These are phyloP conservation scores for Aspergillus biplanus DNA, from an alignment of 495 filamentous ascomycete genomes.

Conservation along the genomic window DNA sequence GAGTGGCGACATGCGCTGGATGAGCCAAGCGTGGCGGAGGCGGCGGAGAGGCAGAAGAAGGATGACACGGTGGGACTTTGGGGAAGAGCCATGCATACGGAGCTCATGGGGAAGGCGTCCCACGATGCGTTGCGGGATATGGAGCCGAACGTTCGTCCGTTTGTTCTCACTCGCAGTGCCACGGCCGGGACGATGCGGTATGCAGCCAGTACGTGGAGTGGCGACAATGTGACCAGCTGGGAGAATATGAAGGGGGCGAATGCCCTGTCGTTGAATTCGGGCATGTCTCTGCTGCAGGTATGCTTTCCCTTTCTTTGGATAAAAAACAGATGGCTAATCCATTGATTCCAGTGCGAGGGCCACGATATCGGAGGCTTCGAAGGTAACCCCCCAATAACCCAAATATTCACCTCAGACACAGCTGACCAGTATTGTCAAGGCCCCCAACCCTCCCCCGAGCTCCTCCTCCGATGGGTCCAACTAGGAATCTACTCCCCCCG, in stretches of 20 bases:
- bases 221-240: conserved; percentile 69
- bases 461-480: conserved; percentile 72
- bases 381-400: conserved; percentile 20
- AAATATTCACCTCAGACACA: not conserved
- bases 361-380: conserved; percentile 77
- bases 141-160: conserved; percentile 59
- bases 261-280: conserved; percentile 65
- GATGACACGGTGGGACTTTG: conserved; percentile 57
- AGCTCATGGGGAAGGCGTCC: conserved; percentile 67
- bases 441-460: conserved; percentile 67
- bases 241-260: conserved; percentile 69
- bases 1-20: conserved; percentile 62
- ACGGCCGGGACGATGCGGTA: conserved; percentile 71
- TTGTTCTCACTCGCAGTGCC: conserved; percentile 68
- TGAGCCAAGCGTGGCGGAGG: conserved; percentile 38
- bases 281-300: conserved; percentile 59
- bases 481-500: conserved; percentile 68
- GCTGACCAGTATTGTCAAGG: conserved; percentile 35
- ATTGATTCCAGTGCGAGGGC: conserved; percentile 55
- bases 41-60: conserved; percentile 32
- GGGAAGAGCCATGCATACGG: conserved; percentile 66
- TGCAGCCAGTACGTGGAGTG: conserved; percentile 67
- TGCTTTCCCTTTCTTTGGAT: too few relatives aligned
- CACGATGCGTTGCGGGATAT: conserved; percentile 62
- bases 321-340: too few relatives aligned